These are phyloP conservation scores for Nymphaea thermarum DNA, from an alignment of 164 flowering plant genomes.

Conservation along the genomic window DNA sequence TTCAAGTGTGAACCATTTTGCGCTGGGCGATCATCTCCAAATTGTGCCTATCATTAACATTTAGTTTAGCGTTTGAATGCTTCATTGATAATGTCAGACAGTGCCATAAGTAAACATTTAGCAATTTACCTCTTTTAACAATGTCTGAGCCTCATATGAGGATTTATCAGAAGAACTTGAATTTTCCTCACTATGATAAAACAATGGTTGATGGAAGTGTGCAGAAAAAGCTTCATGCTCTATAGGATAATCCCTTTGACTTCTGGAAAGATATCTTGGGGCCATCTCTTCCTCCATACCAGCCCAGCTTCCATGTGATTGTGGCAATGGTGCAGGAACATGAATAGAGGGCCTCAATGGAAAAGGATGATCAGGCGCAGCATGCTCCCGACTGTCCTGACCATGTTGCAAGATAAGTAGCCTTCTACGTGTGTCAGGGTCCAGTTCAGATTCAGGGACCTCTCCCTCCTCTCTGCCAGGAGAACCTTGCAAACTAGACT, in stretches of 20 bases:
- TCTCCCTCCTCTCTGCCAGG: conserved; percentile 99
- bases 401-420: conserved; percentile 97
- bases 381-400: conserved; percentile 64
- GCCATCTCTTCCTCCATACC: conserved; percentile 67
- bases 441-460: conserved; percentile 95
- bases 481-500: conserved; percentile 64
- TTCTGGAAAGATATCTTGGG: conserved; percentile 34
- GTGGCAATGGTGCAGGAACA: conserved; percentile 35
- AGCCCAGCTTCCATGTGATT: conserved; percentile 51
- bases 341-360: conserved; percentile 54
- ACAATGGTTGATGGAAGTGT: conserved; percentile 41
- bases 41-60: conserved; percentile 36
- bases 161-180: conserved; percentile 41
- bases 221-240: conserved; percentile 45
- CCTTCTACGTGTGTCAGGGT: conserved; percentile 97
- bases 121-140: conserved; percentile 56
- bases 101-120: not conserved
- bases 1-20: conserved; percentile 25
- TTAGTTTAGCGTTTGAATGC: not conserved
- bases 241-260: conserved; percentile 45
- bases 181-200: conserved; percentile 42
- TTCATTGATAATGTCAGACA: not conserved
- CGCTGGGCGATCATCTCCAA: conserved; percentile 52
- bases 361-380: conserved; percentile 45
- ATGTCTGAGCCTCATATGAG: conserved; percentile 42